Evolutionary conservation across 2,329 filamentous ascomycete genomes (phyloP).

Genomic region (Venturia carpophila): DNA sequence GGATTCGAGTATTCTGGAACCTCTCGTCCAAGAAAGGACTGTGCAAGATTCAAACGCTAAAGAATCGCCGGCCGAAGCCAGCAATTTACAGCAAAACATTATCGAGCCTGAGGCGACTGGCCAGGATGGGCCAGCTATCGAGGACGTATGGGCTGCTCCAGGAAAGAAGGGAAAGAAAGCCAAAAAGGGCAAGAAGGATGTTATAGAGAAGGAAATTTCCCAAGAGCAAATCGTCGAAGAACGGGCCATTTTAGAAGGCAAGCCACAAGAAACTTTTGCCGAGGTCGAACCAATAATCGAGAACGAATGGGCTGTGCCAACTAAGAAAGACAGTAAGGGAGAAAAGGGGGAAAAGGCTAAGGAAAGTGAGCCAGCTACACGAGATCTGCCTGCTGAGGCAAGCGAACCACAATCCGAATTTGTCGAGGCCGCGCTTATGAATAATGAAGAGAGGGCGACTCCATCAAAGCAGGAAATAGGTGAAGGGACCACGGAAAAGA

Average conservation of each 20-base stretch:
- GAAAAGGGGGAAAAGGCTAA: not conserved
- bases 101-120: not conserved
- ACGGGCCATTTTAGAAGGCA: not conserved
- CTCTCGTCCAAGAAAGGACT: not conserved
- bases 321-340: constrained; percentile 13
- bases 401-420: not conserved
- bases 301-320: constrained; percentile 18
- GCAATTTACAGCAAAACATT: not conserved
- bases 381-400: not conserved
- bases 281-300: not conserved
- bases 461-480: constrained; percentile 25
- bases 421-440: not conserved
- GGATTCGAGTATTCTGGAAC: not conserved
- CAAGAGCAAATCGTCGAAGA: not conserved
- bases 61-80: not conserved
- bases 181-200: not conserved
- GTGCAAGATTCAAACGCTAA: not conserved
- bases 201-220: not conserved
- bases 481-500: constrained; percentile 31
- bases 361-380: not conserved
- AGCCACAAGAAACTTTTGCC: not conserved
- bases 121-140: not conserved
- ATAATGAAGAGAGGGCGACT: constrained; percentile 18
- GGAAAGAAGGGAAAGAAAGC: constrained; percentile 8
- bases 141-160: not conserved